A percentile compares a stretch with the other conserved stretches of the same genome.
Conservation (phyloP, 345 rosid genomes). For the Pistacia vera region DNA sequence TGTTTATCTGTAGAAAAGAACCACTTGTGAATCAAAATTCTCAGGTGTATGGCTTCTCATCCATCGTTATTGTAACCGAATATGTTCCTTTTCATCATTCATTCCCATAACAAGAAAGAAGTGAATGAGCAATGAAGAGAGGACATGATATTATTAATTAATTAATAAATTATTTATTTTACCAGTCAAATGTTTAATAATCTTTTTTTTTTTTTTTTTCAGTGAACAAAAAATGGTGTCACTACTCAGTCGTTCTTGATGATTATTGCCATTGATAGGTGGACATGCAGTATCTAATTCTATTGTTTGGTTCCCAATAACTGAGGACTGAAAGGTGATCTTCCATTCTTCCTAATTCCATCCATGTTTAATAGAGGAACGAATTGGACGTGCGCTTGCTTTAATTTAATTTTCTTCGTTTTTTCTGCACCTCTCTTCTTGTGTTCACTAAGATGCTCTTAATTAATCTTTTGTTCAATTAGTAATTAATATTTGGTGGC, state of each 20-base stretch:
- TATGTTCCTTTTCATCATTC: constrained; percentile 31
- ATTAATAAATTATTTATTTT: not conserved
- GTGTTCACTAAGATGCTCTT: not conserved
- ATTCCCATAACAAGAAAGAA: constrained; percentile 18
- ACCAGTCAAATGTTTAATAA: too few relatives aligned
- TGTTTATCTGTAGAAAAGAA: constrained; percentile 17
- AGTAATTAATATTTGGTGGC: not conserved
- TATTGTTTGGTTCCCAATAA: constrained; percentile 26
- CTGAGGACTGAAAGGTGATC: constrained; percentile 36
- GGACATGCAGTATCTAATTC: constrained; percentile 31
- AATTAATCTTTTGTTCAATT: too few relatives aligned
- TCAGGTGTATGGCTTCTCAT: constrained; percentile 29
- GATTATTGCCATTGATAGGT: constrained; percentile 5
- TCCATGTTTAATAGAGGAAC: too few relatives aligned
- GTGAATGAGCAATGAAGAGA: not conserved
- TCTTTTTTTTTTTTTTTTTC: too few relatives aligned
- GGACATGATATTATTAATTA: not conserved
- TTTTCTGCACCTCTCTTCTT: constrained; percentile 1
- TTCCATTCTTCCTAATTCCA: too few relatives aligned
- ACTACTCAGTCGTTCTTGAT: not conserved
- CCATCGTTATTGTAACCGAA: constrained; percentile 44
- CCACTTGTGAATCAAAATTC: constrained; percentile 34
- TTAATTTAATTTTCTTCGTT: not conserved
- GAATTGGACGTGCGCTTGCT: not conserved
- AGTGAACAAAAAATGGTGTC: not conserved